These are phyloP conservation scores for Fusarium paranaense DNA, from an alignment of 2,329 filamentous ascomycete genomes.

Conservation along the genomic window DNA sequence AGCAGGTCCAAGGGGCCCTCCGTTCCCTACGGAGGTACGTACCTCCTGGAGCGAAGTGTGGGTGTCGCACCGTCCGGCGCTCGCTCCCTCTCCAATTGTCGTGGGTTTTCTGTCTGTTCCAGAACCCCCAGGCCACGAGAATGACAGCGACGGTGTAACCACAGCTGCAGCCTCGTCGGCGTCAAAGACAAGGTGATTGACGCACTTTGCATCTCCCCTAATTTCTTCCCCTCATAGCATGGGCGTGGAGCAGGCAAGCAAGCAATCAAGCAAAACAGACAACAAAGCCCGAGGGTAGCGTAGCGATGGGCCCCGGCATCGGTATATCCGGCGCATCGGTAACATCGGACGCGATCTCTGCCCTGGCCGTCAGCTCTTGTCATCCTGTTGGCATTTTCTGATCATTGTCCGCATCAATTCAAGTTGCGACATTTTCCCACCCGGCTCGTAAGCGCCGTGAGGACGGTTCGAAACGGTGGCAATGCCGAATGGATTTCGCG, in stretches of 20 bases:
- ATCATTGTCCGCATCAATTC: background rate
- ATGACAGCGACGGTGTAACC: conserved; percentile 17
- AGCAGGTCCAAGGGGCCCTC: background rate
- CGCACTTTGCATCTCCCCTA: background rate
- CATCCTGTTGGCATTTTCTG: background rate
- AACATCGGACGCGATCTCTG: conserved; percentile 19
- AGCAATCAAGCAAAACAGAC: background rate
- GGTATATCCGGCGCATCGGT: conserved; percentile 29
- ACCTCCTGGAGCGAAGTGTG: background rate
- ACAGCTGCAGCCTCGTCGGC: background rate
- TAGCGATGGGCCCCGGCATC: conserved; percentile 16
- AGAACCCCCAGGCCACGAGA: background rate
- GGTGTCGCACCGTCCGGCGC: conserved; percentile 15
- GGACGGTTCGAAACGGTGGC: conserved; percentile 18
- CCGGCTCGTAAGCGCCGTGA: background rate
- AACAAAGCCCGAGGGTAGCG: background rate
- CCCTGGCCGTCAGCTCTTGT: background rate
- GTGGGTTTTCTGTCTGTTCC: conserved; percentile 15
- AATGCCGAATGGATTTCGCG: conserved; percentile 13
- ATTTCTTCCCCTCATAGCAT: background rate
- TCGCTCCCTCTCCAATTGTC: conserved; percentile 27
- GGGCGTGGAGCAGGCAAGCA: background rate
- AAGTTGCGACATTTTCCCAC: background rate
- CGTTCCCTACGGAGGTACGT: conserved; percentile 22
- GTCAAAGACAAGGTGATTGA: conserved; percentile 1